Percentiles rank a stretch among this genome's conserved stretches.
These are phyloP conservation scores for Rhynchosporium agropyri DNA, from an alignment of 2,329 filamentous ascomycete genomes.

Conservation along the genomic window DNA sequence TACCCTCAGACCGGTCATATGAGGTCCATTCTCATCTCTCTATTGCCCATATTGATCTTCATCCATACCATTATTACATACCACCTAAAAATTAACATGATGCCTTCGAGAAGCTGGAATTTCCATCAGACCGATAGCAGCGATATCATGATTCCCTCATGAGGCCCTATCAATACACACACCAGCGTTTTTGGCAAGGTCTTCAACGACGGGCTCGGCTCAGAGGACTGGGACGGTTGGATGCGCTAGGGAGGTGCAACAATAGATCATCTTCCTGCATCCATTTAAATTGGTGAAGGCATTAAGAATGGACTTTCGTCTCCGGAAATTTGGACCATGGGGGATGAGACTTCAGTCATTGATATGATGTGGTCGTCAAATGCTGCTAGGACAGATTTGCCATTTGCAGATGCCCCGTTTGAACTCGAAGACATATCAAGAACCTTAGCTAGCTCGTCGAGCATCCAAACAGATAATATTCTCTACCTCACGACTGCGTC, in stretches of 20 bases:
- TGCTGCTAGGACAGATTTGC: conserved; percentile 11
- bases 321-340: conserved; percentile 17
- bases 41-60: not conserved
- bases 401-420: conserved; percentile 22
- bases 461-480: not conserved
- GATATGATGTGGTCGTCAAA: conserved; percentile 17
- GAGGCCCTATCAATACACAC: not conserved
- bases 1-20: not conserved
- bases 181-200: conserved; percentile 24
- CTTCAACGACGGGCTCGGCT: conserved; percentile 20
- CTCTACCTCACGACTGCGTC: conserved; percentile 2
- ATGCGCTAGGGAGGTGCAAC: conserved; percentile 22
- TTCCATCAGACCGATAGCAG: not conserved
- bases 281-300: conserved; percentile 15
- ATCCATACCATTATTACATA: not conserved
- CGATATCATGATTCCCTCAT: conserved; percentile 16
- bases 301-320: conserved; percentile 21
- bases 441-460: not conserved
- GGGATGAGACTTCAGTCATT: conserved; percentile 11
- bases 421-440: conserved; percentile 19
- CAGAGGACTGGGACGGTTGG: conserved; percentile 28
- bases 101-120: conserved; percentile 18
- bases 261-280: conserved; percentile 12
- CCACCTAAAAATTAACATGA: not conserved
- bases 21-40: not conserved